Evolutionary conservation across 306 rosid species (phyloP), one percentile per base, ranked within the genome.

Genomic region (Quercus aquifolioides): DNA sequence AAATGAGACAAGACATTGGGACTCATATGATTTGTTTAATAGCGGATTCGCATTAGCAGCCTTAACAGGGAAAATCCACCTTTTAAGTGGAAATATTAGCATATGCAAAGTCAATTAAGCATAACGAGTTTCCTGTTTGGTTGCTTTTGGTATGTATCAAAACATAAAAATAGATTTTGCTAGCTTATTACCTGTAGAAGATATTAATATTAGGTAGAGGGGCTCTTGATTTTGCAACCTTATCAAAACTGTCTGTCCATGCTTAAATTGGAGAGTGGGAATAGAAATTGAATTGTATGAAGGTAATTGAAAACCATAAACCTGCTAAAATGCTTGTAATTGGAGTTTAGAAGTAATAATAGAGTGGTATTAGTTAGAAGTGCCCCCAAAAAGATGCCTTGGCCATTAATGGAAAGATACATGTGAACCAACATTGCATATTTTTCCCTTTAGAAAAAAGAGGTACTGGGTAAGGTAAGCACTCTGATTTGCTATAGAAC

Each of bases 51-150:
- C 41, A 75, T 25, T 78, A 77, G 85, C 85, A 79, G 80, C 81
- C 81, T 64, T 59, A 72, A 75, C 65, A 78, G 85, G 71, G 75
- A 74, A 82, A 78, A 72, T 78, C 79, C 86, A 81, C 89, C 72
- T 85, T 85, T 84, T 33, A 63, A 82, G 88, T 84, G 86, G 90
- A 79, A 69, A 30, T 70, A 25, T 60, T 43, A 59, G 15, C 30
- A 49, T 31, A 77, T 46, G 49, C 58, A 46, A 77, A 74, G 74
- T 69, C 76, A 71, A 60, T 58, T 46, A 35, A 75, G 65, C 84
- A 77, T 59, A 28, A 68, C 65, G 83, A 59, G 20, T 77, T 65
- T 71, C n/a, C 33, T 67, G 70, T 80, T 69, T 54, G 65, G 49
- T 56, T 84, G 78, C 73, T 82, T 72, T 17, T 3, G 58, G 55